A percentile compares a stretch with the other conserved stretches of the same genome.
Evolutionary conservation across 768 basidiomycete genomes (phyloP).

Genomic region (Artomyces pyxidatus): DNA sequence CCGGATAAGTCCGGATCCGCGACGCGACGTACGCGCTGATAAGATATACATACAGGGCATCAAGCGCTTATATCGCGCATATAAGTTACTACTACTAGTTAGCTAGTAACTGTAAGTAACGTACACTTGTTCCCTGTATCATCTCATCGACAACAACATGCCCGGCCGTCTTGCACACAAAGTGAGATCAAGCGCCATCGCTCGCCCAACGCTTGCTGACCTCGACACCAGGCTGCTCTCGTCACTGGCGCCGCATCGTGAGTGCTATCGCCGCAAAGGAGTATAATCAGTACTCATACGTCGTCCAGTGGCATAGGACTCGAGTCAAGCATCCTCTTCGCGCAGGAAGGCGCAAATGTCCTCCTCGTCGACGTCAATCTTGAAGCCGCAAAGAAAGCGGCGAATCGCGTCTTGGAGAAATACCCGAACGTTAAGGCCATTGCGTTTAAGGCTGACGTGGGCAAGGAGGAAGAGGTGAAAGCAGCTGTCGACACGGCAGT

Average conservation of each 20-base stretch:
- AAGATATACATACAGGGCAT: no score
- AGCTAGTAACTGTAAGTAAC: no score
- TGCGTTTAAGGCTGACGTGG: slow-evolving; percentile 77
- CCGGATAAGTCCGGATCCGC: no score
- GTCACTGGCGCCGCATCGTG: slow-evolving; percentile 88
- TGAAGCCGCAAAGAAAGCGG: slow-evolving; percentile 60
- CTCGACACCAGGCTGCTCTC: slow-evolving; percentile 50
- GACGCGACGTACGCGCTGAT: no score
- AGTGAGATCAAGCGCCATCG: slow-evolving; percentile 34
- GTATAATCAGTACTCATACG: no score
- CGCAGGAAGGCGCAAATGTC: slow-evolving; percentile 88
- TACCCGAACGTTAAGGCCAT: slow-evolving; percentile 64
- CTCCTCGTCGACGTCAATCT: slow-evolving; percentile 85
- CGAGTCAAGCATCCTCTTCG: slow-evolving; percentile 92
- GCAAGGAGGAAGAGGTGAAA: slow-evolving; percentile 83
- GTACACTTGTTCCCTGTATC: no score
- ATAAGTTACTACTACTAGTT: no score
- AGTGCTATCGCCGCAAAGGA: slow-evolving; percentile 32
- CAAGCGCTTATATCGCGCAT: no score
- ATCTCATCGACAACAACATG: slow-evolving; percentile 44
- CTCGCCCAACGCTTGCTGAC: no score
- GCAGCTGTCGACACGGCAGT: slow-evolving; percentile 73
- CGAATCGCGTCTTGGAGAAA: slow-evolving; percentile 50
- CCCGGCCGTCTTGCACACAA: slow-evolving; percentile 61
- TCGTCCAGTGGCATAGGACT: slow-evolving; percentile 85